These are phyloP conservation scores for Lactarius trivialis DNA, from an alignment of 768 basidiomycete genomes.

Conservation along the genomic window DNA sequence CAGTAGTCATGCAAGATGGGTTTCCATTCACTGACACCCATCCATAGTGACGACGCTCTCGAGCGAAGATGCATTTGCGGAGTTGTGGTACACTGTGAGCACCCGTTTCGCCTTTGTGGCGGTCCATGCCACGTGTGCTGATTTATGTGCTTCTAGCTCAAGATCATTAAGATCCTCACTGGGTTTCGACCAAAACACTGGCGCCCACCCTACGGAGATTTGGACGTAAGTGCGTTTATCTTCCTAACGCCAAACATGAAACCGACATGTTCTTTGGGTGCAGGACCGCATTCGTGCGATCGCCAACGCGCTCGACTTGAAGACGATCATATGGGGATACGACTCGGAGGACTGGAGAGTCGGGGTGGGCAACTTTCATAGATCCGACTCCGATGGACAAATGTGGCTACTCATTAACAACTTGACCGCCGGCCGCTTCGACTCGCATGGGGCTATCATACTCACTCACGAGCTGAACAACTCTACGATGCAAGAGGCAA, in stretches of 20 bases:
- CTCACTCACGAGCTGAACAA: conserved; percentile 55
- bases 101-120: not conserved
- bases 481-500: conserved; percentile 54
- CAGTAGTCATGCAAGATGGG: not conserved
- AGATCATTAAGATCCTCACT: conserved; percentile 47
- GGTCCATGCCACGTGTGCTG: not conserved
- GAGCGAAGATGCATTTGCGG: conserved; percentile 66
- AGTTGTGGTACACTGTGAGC: conserved; percentile 63
- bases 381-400: conserved; percentile 7
- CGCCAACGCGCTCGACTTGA: conserved; percentile 56
- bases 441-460: conserved; percentile 39
- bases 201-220: conserved; percentile 58
- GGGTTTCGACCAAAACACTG: conserved; percentile 57
- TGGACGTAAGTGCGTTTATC: conserved; percentile 36
- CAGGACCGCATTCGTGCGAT: conserved; percentile 66
- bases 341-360: conserved; percentile 66
- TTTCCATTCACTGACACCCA: not conserved
- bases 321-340: conserved; percentile 67
- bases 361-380: not conserved
- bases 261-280: not conserved
- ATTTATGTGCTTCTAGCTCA: conserved; percentile 30
- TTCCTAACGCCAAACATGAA: not conserved
- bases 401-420: conserved; percentile 15
- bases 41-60: conserved; percentile 48
- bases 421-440: conserved; percentile 8